phyloP scores from a whole-genome alignment of 192 early-diverging fungal species.

The Backusella circina region DNA sequence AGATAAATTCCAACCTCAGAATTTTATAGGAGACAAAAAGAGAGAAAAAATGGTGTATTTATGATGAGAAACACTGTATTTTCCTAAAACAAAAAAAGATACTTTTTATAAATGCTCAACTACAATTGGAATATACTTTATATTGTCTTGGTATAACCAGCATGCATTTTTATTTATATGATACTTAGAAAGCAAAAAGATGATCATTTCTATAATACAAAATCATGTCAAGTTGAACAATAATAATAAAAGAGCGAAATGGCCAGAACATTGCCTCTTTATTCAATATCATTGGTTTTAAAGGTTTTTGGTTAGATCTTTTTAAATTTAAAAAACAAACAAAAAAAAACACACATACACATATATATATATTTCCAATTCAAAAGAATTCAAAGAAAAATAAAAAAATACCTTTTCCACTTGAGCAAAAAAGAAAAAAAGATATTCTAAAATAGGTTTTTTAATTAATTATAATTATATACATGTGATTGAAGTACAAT shows the following conservation, averaged over 20 bases:
- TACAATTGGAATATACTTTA: background rate
- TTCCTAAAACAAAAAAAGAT: background rate
- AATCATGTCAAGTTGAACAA: background rate
- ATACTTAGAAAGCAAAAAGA: background rate
- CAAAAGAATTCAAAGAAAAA: background rate
- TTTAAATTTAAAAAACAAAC: background rate
- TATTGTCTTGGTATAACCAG: background rate
- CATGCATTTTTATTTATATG: background rate
- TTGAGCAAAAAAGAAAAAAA: background rate
- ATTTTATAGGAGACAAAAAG: constrained; percentile 2
- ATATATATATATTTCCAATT: background rate
- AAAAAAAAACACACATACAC: too few relatives aligned
- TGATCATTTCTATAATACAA: background rate
- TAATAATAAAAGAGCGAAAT: background rate
- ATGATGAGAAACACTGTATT: background rate
- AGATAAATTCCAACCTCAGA: background rate
- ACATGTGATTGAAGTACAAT: background rate
- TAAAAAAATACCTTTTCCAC: background rate
- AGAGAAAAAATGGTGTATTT: background rate
- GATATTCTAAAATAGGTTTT: background rate
- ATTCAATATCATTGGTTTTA: background rate
- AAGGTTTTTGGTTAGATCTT: background rate
- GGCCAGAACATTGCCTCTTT: background rate
- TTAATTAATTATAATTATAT: background rate
- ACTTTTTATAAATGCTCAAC: background rate